phyloP scores from a whole-genome alignment of 305 asterid species.

The Lippia alba region DNA sequence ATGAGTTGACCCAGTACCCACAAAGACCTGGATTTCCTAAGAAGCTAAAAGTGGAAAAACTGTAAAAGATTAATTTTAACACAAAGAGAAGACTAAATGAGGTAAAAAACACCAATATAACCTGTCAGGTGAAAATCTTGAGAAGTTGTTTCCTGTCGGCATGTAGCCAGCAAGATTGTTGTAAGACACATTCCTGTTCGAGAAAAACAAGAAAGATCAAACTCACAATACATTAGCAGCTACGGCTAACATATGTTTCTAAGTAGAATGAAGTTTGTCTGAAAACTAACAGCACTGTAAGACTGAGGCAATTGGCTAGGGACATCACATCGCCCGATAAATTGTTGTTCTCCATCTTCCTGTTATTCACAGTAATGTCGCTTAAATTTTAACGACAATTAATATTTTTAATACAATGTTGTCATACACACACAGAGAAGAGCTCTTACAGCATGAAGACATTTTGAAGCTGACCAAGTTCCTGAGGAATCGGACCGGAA shows the following conservation, averaged over 20 bases:
- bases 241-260: not conserved
- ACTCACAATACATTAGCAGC: not conserved
- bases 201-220: slow-evolving; percentile 27
- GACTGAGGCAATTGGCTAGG: slow-evolving; percentile 70
- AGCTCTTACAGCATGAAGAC: slow-evolving; percentile 70
- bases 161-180: slow-evolving; percentile 77
- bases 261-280: slow-evolving; percentile 16
- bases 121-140: slow-evolving; percentile 85
- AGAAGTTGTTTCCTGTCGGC: slow-evolving; percentile 84
- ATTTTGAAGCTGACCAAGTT: slow-evolving; percentile 85
- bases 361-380: slow-evolving; percentile 29
- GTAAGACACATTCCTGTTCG: slow-evolving; percentile 74
- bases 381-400: not conserved
- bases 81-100: not conserved
- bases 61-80: too few species aligned
- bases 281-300: slow-evolving; percentile 67
- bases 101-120: slow-evolving; percentile 4
- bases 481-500: slow-evolving; percentile 79
- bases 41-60: slow-evolving; percentile 50
- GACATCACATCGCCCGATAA: slow-evolving; percentile 73
- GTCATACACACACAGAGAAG: not conserved
- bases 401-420: not conserved
- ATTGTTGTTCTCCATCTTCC: slow-evolving; percentile 76
- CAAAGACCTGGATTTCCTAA: slow-evolving; percentile 84
- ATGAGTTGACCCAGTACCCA: slow-evolving; percentile 67